These are phyloP conservation scores for Colletotrichum tamarilloi DNA, from an alignment of 2,329 filamentous ascomycete species.

Conservation along the genomic window DNA sequence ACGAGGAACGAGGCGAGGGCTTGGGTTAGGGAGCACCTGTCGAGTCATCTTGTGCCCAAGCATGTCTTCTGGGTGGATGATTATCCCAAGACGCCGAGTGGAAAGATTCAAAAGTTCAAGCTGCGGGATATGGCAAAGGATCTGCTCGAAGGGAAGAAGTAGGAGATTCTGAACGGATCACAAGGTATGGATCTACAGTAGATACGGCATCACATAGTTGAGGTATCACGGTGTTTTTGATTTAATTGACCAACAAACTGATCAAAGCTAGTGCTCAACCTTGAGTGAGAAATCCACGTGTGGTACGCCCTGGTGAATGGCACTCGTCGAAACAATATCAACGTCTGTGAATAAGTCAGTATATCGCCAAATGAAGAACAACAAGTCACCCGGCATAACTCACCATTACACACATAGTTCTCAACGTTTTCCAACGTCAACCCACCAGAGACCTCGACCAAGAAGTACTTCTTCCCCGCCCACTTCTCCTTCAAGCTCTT, in stretches of 20 bases:
- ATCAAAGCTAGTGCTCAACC: constrained; percentile 64
- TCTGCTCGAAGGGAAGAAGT: constrained; percentile 39
- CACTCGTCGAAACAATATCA: constrained; percentile 95
- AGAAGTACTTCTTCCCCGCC: constrained; percentile 77
- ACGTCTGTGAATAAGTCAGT: constrained; percentile 68
- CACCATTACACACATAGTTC: constrained; percentile 80
- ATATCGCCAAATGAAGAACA: neutral
- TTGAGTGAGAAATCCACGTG: constrained; percentile 98
- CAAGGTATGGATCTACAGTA: neutral
- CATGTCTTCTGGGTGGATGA: constrained; percentile 87
- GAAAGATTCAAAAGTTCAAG: constrained; percentile 97
- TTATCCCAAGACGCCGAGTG: constrained; percentile 96
- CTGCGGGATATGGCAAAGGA: constrained; percentile 73
- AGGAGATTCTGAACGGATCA: neutral
- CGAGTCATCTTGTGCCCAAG: constrained; percentile 84
- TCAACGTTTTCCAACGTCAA: constrained; percentile 86
- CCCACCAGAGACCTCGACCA: constrained; percentile 94
- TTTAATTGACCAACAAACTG: neutral
- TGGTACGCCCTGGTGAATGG: constrained; percentile 93
- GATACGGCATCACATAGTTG: neutral
- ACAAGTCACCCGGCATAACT: constrained; percentile 42
- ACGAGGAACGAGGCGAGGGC: constrained; percentile 69
- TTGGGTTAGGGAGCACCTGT: constrained; percentile 79
- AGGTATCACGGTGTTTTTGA: neutral
- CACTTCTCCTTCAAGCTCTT: constrained; percentile 82